phyloP scores from a whole-genome alignment of 2,329 filamentous ascomycete genomes.

The Fusarium miscanthi region DNA sequence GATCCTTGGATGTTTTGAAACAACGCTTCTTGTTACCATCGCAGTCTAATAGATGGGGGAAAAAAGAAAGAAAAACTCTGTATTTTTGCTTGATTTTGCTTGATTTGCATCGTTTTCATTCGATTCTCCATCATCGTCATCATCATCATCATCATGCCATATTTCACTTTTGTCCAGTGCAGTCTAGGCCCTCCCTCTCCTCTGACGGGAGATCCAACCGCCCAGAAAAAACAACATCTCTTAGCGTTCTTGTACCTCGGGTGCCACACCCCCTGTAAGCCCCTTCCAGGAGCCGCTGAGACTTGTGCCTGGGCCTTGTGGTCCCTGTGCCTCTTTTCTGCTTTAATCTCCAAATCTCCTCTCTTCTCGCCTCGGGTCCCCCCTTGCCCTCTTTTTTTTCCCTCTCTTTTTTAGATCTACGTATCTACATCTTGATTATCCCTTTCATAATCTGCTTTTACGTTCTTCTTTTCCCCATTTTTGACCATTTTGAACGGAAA shows the following conservation, averaged over 20 bases:
- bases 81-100: background rate
- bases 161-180: background rate
- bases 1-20: slow-evolving; percentile 28
- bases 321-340: slow-evolving; percentile 8
- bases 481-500: background rate
- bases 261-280: slow-evolving; percentile 23
- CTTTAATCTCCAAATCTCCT: slow-evolving; percentile 31
- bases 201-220: background rate
- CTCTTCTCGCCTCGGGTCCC: background rate
- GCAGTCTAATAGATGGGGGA: background rate
- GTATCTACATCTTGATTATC: background rate
- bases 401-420: background rate
- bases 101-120: background rate
- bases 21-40: background rate
- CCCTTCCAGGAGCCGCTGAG: slow-evolving; percentile 16
- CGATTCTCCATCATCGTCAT: background rate
- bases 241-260: background rate
- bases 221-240: background rate
- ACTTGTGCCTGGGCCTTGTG: slow-evolving; percentile 20
- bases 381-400: background rate
- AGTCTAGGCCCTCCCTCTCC: background rate
- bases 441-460: background rate
- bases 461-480: background rate
- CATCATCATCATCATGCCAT: background rate
- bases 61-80: background rate